Conservation (phyloP, 2,329 filamentous ascomycete species). For the Claviceps citrina region DNA sequence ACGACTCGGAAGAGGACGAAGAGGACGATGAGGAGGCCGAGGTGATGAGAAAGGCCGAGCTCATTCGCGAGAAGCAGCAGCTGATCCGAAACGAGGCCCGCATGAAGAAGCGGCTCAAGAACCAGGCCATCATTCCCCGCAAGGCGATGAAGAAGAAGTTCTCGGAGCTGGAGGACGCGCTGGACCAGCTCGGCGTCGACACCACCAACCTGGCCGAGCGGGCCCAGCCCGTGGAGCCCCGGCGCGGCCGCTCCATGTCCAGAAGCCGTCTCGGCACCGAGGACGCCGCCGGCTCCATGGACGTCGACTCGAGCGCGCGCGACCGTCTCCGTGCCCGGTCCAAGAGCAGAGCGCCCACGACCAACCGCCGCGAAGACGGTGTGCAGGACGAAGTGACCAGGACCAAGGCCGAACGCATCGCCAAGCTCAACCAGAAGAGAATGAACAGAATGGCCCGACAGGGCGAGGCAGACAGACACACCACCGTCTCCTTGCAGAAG, state of each 20-base stretch:
- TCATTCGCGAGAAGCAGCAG: constrained; percentile 88
- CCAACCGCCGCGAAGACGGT: constrained; percentile 61
- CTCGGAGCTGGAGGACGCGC: constrained; percentile 70
- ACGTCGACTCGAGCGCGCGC: constrained; percentile 43
- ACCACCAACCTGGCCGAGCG: constrained; percentile 59
- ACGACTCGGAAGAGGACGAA: constrained; percentile 68
- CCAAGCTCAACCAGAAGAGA: constrained; percentile 88
- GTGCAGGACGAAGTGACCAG: constrained; percentile 52
- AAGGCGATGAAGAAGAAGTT: constrained; percentile 66
- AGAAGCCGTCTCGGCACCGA: constrained; percentile 47
- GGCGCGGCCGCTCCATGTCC: constrained; percentile 55
- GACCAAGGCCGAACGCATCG: constrained; percentile 68
- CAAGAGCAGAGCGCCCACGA: constrained; percentile 48
- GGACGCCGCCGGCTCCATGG: constrained; percentile 63
- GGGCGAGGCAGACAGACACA: constrained; percentile 91
- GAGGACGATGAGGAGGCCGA: constrained; percentile 84
- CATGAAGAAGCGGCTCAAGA: constrained; percentile 95
- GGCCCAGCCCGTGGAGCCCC: constrained; percentile 46
- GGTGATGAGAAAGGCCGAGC: constrained; percentile 75
- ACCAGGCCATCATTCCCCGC: constrained; percentile 83
- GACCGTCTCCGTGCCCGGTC: constrained; percentile 56
- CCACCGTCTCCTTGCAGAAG: constrained; percentile 65
- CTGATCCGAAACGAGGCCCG: constrained; percentile 87
- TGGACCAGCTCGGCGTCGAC: constrained; percentile 77
- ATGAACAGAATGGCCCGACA: constrained; percentile 97